Percentiles rank a stretch among this genome's conserved stretches.
phyloP scores from a whole-genome alignment of 192 early-diverging fungal genomes.

The Ambispora gerdemannii region DNA sequence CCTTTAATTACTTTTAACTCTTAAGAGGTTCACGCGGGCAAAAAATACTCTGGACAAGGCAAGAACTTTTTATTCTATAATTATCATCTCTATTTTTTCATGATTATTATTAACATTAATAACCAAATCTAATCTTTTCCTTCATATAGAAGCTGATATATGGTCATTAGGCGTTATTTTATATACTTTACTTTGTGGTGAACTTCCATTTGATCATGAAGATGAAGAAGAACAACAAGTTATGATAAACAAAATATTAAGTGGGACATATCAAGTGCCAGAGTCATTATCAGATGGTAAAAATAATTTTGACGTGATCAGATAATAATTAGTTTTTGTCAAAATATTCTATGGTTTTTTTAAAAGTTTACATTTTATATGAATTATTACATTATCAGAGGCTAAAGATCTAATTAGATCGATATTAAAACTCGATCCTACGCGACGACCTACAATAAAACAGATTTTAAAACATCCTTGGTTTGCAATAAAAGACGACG shows the following conservation, averaged over 20 bases:
- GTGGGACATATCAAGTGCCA: slow-evolving; percentile 67
- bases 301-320: not conserved
- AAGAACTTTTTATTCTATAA: slow-evolving; percentile 9
- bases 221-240: slow-evolving; percentile 63
- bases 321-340: not conserved
- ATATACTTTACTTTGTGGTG: slow-evolving; percentile 80
- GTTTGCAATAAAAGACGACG: slow-evolving; percentile 43
- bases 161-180: slow-evolving; percentile 95
- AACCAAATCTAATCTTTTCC: not conserved
- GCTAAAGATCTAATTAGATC: slow-evolving; percentile 58
- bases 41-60: slow-evolving; percentile 79
- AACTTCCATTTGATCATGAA: slow-evolving; percentile 81
- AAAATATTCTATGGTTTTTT: not conserved
- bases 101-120: not conserved
- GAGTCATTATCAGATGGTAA: slow-evolving; percentile 57
- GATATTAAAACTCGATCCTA: slow-evolving; percentile 67
- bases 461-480: slow-evolving; percentile 69
- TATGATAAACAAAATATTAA: slow-evolving; percentile 67
- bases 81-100: not conserved
- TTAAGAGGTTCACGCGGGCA: slow-evolving; percentile 68
- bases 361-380: not conserved
- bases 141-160: slow-evolving; percentile 69
- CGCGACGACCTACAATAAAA: slow-evolving; percentile 57
- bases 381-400: too few species aligned
- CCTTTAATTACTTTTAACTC: slow-evolving; percentile 13